Conservation (phyloP, 2,329 filamentous ascomycete genomes). For the Fusarium tuaranense region DNA sequence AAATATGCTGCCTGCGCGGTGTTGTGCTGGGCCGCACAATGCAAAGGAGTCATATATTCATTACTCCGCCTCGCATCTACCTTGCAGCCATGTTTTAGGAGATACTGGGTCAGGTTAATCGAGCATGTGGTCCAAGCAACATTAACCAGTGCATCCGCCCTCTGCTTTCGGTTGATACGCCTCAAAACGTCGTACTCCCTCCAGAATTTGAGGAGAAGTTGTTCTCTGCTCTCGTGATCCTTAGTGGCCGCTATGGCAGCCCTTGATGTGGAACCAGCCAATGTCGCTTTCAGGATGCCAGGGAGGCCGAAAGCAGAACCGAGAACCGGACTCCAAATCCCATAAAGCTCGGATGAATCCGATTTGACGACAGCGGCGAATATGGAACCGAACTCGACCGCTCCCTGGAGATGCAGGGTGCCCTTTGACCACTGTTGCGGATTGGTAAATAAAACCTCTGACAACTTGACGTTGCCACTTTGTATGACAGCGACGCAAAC, state of each 20-base stretch:
- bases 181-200: background rate
- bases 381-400: background rate
- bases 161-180: background rate
- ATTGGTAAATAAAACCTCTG: background rate
- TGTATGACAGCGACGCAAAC: accelerated
- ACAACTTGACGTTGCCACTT: background rate
- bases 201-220: background rate
- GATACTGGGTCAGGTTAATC: background rate
- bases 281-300: accelerated
- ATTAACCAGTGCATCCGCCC: background rate
- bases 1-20: background rate
- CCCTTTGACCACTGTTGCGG: too few species aligned
- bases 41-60: background rate
- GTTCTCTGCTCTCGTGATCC: background rate
- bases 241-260: background rate
- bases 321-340: background rate
- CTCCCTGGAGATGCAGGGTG: too few species aligned
- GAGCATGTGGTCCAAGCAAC: background rate
- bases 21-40: background rate
- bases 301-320: background rate
- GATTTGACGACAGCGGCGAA: background rate
- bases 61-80: background rate
- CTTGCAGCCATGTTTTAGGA: background rate
- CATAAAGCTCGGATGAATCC: background rate
- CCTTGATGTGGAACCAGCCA: background rate